Conservation (phyloP, 140 eudicot species). For the Flaveria floridana region DNA sequence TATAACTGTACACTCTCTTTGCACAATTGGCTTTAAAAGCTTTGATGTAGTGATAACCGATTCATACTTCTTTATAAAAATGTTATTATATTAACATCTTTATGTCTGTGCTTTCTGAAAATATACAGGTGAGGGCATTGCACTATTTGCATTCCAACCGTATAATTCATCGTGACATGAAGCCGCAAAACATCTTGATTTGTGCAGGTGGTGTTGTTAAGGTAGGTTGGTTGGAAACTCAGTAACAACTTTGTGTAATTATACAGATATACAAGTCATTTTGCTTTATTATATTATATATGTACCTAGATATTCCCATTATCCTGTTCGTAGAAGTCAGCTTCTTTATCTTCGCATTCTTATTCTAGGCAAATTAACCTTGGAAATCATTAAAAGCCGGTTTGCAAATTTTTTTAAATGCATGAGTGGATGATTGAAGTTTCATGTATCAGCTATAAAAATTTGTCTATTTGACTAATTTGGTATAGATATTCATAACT, state of each 20-base stretch:
- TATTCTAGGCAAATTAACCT: not conserved
- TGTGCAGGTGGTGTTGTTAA: constrained; percentile 87
- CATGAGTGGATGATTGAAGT: not conserved
- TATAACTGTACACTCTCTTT: constrained; percentile 4
- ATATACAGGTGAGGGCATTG: constrained; percentile 84
- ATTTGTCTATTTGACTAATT: constrained; percentile 6
- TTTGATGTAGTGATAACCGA: too few relatives aligned
- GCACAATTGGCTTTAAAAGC: not conserved
- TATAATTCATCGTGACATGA: constrained; percentile 97
- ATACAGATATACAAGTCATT: constrained; percentile 4
- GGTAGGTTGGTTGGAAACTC: constrained; percentile 44
- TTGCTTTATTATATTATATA: not conserved
- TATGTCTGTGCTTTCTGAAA: constrained; percentile 9
- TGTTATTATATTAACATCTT: not conserved
- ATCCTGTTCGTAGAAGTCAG: not conserved
- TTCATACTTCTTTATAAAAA: not conserved
- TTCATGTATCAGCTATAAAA: not conserved
- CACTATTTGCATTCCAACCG: constrained; percentile 95
- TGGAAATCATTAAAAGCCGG: constrained; percentile 6
- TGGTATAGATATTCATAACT: not conserved
- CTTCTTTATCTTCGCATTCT: not conserved
- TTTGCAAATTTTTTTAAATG: not conserved
- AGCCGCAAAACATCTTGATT: constrained; percentile 94
- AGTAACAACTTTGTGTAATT: constrained; percentile 1
- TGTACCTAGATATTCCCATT: constrained; percentile 5